Percentiles rank a stretch among this genome's conserved stretches.
phyloP scores from a whole-genome alignment of 371 early-diverging fungal species.

The Polyrhizophydium stewartii region DNA sequence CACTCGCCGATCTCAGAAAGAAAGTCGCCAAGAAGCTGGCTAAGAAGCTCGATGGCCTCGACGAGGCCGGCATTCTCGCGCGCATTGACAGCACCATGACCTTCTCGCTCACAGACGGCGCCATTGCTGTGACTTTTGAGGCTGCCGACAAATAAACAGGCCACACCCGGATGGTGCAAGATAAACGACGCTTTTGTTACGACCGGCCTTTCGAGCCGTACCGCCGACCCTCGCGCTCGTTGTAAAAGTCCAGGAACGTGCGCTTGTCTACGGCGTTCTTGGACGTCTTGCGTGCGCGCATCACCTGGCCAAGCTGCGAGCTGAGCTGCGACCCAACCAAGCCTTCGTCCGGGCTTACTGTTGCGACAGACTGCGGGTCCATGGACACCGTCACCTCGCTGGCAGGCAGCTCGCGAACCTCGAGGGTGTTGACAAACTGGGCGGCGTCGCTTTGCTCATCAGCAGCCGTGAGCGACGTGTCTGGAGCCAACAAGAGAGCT shows the following conservation, averaged over 20 bases:
- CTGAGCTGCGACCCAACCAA: constrained; percentile 56
- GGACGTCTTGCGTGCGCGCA: constrained; percentile 70
- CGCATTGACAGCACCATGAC: too few relatives aligned
- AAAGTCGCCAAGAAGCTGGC: constrained; percentile 1
- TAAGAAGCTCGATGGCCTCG: too few relatives aligned
- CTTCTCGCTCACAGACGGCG: too few relatives aligned
- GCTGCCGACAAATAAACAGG: too few relatives aligned
- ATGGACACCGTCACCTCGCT: constrained; percentile 47
- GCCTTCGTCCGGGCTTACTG: constrained; percentile 40
- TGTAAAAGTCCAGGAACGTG: constrained; percentile 74
- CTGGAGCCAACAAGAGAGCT: too few relatives aligned
- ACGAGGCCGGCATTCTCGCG: too few relatives aligned
- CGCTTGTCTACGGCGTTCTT: constrained; percentile 69
- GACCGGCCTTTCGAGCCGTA: neutral
- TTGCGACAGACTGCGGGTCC: constrained; percentile 24
- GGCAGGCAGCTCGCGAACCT: constrained; percentile 49
- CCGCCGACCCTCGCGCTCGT: constrained; percentile 34
- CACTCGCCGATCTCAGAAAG: neutral
- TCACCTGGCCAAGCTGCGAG: constrained; percentile 56
- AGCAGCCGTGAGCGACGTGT: too few relatives aligned
- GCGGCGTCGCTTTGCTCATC: too few relatives aligned
- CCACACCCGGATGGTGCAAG: too few relatives aligned
- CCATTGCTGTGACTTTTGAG: too few relatives aligned
- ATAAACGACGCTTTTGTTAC: too few relatives aligned
- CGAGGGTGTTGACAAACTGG: constrained; percentile 57